Conservation (phyloP, 495 filamentous ascomycete species). For the Jackrogersella multiformis region DNA sequence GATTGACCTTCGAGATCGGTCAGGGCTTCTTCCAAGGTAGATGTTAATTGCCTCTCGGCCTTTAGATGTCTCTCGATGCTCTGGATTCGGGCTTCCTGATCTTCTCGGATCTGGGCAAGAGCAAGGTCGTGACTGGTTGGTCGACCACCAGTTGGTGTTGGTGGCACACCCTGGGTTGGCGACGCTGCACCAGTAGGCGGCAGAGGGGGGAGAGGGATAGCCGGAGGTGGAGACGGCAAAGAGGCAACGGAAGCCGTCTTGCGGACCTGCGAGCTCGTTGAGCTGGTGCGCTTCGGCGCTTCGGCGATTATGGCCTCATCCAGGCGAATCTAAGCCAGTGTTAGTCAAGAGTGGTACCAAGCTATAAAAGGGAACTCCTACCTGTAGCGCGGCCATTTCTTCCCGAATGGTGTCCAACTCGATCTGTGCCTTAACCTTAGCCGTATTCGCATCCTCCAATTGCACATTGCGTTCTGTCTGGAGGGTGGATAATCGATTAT, state of each 20-base stretch:
- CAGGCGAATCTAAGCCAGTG: slow-evolving; percentile 61
- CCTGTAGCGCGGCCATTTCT: slow-evolving; percentile 72
- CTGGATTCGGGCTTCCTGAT: slow-evolving; percentile 92
- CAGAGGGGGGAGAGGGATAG: slow-evolving; percentile 93
- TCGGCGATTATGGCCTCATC: slow-evolving; percentile 54
- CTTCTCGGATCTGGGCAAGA: slow-evolving; percentile 79
- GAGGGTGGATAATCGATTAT: slow-evolving; percentile 76
- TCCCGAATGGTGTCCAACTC: slow-evolving; percentile 71
- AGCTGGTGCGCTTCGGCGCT: slow-evolving; percentile 76
- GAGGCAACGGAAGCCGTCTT: slow-evolving; percentile 86
- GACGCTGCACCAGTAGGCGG: slow-evolving; percentile 63
- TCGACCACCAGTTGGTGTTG: slow-evolving; percentile 62
- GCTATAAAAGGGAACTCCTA: slow-evolving; percentile 49
- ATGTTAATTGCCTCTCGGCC: slow-evolving; percentile 95
- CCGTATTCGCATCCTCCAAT: slow-evolving; percentile 64
- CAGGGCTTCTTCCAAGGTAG: slow-evolving; percentile 92
- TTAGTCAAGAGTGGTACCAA: slow-evolving; percentile 42
- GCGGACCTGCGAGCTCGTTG: slow-evolving; percentile 73
- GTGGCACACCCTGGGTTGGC: slow-evolving; percentile 52
- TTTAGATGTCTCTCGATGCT: slow-evolving; percentile 97
- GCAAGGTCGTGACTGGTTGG: slow-evolving; percentile 86
- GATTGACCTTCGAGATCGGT: slow-evolving; percentile 89
- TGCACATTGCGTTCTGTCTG: slow-evolving; percentile 73
- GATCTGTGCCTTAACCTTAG: slow-evolving; percentile 58
- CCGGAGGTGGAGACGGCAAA: slow-evolving; percentile 87